phyloP scores from a whole-genome alignment of 345 rosid species.

The Linum lewisii region DNA sequence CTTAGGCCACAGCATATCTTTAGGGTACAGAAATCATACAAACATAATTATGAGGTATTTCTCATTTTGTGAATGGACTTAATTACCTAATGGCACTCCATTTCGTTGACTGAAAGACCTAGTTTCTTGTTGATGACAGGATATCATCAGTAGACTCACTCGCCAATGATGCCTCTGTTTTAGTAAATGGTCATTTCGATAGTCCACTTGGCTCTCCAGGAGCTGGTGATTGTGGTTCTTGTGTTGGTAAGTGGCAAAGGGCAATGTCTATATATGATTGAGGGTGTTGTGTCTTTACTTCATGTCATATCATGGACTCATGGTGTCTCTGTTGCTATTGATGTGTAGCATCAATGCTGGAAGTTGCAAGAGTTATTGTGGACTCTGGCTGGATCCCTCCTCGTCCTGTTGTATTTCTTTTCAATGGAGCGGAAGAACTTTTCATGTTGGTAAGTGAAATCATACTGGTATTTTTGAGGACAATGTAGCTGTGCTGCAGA shows the following conservation, averaged over 20 bases:
- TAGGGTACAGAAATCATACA: slow-evolving; percentile 84
- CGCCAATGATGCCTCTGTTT: slow-evolving; percentile 65
- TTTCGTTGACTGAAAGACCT: background rate
- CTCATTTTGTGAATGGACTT: background rate
- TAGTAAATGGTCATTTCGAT: slow-evolving; percentile 93
- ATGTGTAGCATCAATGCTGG: slow-evolving; percentile 80
- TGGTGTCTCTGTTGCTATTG: slow-evolving; percentile 9
- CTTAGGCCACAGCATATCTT: slow-evolving; percentile 71
- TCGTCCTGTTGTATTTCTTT: slow-evolving; percentile 77
- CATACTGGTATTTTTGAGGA: background rate
- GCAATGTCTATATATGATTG: slow-evolving; percentile 2
- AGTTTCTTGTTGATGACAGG: slow-evolving; percentile 37
- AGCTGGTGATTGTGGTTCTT: slow-evolving; percentile 95
- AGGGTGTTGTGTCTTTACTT: slow-evolving; percentile 1
- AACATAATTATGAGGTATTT: slow-evolving; percentile 75
- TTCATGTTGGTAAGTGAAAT: slow-evolving; percentile 57
- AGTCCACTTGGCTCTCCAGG: slow-evolving; percentile 90
- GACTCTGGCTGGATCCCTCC: slow-evolving; percentile 88
- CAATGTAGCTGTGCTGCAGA: background rate
- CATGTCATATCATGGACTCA: slow-evolving; percentile 12
- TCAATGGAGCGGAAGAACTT: slow-evolving; percentile 95
- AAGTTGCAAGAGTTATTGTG: slow-evolving; percentile 65
- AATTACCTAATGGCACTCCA: background rate
- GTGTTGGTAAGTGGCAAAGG: slow-evolving; percentile 60
- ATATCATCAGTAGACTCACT: slow-evolving; percentile 55